Base-by-base conservation (phyloP, 768 basidiomycete species). In the Trametes maxima region DNA sequence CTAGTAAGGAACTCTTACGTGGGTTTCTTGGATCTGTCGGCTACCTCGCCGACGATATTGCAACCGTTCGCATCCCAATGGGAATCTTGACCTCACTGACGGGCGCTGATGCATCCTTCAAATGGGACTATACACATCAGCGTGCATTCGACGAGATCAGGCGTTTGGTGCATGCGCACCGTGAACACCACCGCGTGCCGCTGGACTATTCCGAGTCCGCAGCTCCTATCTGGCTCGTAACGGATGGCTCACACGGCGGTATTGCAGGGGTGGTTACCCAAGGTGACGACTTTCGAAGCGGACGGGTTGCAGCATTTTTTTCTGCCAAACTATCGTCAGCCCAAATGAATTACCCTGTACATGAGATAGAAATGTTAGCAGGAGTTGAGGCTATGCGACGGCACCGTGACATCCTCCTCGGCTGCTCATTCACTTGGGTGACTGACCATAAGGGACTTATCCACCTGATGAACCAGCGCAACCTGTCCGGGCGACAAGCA, bases 321-420 rank as follows among this genome's bases (percentile, higher is more conserved):
- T 74, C 70, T 0, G 71, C 63, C 12, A 74, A 74, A 42, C 59
- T 74, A 11, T 66, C 47, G 1, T 17, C 69, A 0, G 66, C 71
- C 0, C 70, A 74, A 28, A 54, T 63, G 48, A 71, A 73, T 37
- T 79, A 80, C 48, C 73, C 76, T n/a, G 76, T 77, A 0, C 76
- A 77, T 54, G 77, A 79, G 59, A 65, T 73, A 1, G 79, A 80
- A 40, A 56, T 74, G 33, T 52, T 75, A 17, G 72, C 72, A 0
- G 73, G 74, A 0, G 68, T 82, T 0, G 77, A 80, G 45, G 70
- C 77, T 0, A 60, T 82, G 56, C 74, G 72, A 37, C 74, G 74
- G 60, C 59, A 71, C 72, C 16, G 65, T 58, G 16, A 63, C 33
- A 52, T 69, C n/a, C 65, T 76, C 0, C 54, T 55, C 2, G 75